phyloP scores from a whole-genome alignment of 306 rosid species.

The Lagenaria siceraria region DNA sequence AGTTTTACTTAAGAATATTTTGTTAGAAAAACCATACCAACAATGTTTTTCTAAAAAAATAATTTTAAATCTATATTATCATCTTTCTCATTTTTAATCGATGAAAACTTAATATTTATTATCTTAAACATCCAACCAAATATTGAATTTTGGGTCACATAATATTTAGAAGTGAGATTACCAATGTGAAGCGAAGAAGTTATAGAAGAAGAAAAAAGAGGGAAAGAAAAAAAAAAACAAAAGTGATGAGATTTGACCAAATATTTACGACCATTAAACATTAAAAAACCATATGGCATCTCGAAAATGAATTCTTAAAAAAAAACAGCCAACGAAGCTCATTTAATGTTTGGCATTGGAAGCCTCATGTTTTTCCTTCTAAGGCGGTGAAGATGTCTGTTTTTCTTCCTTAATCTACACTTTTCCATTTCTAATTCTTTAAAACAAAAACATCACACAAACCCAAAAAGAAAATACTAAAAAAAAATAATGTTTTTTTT shows the following conservation, averaged over 20 bases:
- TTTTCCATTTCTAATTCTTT: background rate
- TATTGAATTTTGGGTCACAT: background rate
- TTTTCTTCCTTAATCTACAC: constrained; percentile 19
- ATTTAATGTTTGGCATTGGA: constrained; percentile 47
- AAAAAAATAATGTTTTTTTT: constrained; percentile 9
- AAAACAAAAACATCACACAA: constrained; percentile 18
- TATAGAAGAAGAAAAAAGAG: background rate
- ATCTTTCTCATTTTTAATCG: too few species aligned
- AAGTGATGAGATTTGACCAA: background rate
- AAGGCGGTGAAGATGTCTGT: constrained; percentile 81
- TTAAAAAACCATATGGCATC: constrained; percentile 5
- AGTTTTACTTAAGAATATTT: too few species aligned
- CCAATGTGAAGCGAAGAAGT: background rate
- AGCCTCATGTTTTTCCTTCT: constrained; percentile 47
- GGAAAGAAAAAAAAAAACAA: too few species aligned
- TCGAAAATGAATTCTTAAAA: constrained; percentile 44
- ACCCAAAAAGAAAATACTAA: constrained; percentile 7
- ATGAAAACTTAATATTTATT: too few species aligned
- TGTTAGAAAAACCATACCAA: too few species aligned
- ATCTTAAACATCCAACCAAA: background rate
- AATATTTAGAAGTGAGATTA: constrained; percentile 1
- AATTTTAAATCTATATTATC: too few species aligned
- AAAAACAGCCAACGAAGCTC: constrained; percentile 37
- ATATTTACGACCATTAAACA: background rate
- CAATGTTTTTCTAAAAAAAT: too few species aligned